Percentiles rank a stretch among this genome's conserved stretches.
Evolutionary conservation across 768 basidiomycete genomes (phyloP).

Genomic region (Peribolospora kevripleyi): DNA sequence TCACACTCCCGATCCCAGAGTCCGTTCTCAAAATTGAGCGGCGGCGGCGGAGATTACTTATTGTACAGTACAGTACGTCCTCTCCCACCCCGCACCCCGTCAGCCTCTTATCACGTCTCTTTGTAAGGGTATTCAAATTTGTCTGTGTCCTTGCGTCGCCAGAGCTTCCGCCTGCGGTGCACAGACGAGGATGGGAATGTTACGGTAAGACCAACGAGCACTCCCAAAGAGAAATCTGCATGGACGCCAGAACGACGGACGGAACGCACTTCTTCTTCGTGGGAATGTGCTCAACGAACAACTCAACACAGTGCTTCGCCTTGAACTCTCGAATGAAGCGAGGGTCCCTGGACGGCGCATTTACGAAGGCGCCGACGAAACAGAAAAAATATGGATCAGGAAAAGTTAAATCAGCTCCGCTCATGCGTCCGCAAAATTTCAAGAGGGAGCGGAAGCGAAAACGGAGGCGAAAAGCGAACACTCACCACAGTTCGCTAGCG

Average conservation of each 20-base stretch:
- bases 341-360: constrained; percentile 44
- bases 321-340: constrained; percentile 89
- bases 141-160: constrained; percentile 18
- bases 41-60: no score
- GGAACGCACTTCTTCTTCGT: constrained; percentile 70
- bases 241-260: not conserved
- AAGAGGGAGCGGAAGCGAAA: not conserved
- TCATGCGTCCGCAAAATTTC: not conserved
- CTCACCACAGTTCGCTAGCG: constrained; percentile 83
- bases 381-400: not conserved
- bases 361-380: no score
- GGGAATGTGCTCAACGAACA: constrained; percentile 56
- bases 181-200: not conserved
- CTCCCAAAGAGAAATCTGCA: not conserved
- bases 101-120: constrained; percentile 24
- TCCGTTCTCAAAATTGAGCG: no score
- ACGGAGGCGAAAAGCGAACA: not conserved
- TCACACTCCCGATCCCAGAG: no score
- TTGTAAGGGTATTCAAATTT: constrained; percentile 65
- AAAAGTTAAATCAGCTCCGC: not conserved
- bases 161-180: constrained; percentile 11
- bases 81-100: no score
- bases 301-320: constrained; percentile 51
- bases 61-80: no score
- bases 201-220: not conserved